Conservation (phyloP, 2,329 filamentous ascomycete species). For the Seiridium unicorne region DNA sequence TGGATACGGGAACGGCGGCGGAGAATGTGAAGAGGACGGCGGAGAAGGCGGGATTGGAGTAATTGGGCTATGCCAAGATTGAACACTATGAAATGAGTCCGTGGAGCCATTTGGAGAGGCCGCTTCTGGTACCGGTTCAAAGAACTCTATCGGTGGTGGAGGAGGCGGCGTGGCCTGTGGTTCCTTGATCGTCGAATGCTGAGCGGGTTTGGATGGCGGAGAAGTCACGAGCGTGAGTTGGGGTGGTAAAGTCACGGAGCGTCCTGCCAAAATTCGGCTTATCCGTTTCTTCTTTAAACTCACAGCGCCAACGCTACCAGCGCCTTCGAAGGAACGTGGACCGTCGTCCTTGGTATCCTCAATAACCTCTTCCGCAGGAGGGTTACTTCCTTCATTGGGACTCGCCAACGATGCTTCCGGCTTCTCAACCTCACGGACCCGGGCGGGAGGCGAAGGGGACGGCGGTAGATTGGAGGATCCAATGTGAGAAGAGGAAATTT, state of each 20-base stretch:
- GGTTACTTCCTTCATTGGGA: neutral
- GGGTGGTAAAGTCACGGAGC: conserved; percentile 36
- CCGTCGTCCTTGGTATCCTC: conserved; percentile 12
- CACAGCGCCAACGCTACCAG: conserved; percentile 22
- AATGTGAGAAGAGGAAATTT: too few species aligned
- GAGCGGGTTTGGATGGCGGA: conserved; percentile 32
- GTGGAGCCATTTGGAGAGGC: conserved; percentile 44
- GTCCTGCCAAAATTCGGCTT: conserved; percentile 28
- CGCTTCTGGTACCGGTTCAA: conserved; percentile 23
- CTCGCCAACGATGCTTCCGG: neutral
- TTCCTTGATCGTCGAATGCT: conserved; percentile 12
- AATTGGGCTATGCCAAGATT: conserved; percentile 49
- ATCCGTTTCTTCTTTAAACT: conserved; percentile 25
- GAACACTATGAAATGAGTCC: conserved; percentile 54
- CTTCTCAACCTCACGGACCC: neutral
- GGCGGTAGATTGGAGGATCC: too few species aligned
- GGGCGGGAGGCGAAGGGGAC: too few species aligned
- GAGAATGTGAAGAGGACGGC: conserved; percentile 34
- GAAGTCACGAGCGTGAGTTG: conserved; percentile 41
- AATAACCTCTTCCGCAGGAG: neutral
- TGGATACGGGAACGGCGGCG: conserved; percentile 33
- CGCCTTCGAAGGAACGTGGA: conserved; percentile 25
- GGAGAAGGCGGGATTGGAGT: conserved; percentile 44
- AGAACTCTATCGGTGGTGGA: conserved; percentile 10
- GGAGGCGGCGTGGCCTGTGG: conserved; percentile 19